These are phyloP conservation scores for Spizellomyces sp. DNA, from an alignment of 192 early-diverging fungal genomes.

Conservation along the genomic window DNA sequence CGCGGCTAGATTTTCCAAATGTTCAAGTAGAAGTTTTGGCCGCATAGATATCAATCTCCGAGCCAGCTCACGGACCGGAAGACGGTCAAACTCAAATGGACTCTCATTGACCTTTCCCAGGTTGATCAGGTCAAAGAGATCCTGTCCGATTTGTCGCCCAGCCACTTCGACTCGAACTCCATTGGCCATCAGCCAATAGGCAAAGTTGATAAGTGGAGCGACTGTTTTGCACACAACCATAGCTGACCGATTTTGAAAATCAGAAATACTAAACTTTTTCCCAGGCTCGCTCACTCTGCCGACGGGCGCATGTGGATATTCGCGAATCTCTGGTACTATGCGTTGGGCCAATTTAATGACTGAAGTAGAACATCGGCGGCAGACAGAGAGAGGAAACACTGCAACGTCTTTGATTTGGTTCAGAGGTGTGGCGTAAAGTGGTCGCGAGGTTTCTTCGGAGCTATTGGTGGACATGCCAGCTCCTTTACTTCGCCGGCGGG, in stretches of 20 bases:
- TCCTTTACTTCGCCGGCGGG: not conserved
- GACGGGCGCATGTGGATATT: not conserved
- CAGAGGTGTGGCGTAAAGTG: not conserved
- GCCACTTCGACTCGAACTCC: constrained; percentile 19
- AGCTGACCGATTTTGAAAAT: constrained; percentile 3
- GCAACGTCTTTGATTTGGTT: constrained; percentile 1
- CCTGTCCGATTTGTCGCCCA: constrained; percentile 19
- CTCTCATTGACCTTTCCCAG: not conserved
- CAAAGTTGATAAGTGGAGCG: constrained; percentile 20
- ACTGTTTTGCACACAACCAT: constrained; percentile 11
- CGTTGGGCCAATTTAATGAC: constrained; percentile 24
- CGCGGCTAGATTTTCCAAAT: not conserved
- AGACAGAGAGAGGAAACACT: constrained; percentile 21
- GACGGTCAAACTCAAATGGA: not conserved
- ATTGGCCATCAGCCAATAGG: constrained; percentile 23
- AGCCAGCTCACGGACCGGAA: not conserved
- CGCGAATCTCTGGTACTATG: constrained; percentile 15
- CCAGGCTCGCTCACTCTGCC: constrained; percentile 3
- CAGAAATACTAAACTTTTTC: not conserved
- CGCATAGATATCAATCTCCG: not conserved
- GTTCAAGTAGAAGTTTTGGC: constrained; percentile 1
- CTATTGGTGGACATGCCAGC: not conserved
- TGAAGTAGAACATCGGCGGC: constrained; percentile 22
- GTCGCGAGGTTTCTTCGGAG: no score
- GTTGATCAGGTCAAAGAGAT: constrained; percentile 6